A percentile compares a stretch with the other conserved stretches of the same genome.
phyloP scores from a whole-genome alignment of 176 grass and related monocot species.

The Carex myosuroides region DNA sequence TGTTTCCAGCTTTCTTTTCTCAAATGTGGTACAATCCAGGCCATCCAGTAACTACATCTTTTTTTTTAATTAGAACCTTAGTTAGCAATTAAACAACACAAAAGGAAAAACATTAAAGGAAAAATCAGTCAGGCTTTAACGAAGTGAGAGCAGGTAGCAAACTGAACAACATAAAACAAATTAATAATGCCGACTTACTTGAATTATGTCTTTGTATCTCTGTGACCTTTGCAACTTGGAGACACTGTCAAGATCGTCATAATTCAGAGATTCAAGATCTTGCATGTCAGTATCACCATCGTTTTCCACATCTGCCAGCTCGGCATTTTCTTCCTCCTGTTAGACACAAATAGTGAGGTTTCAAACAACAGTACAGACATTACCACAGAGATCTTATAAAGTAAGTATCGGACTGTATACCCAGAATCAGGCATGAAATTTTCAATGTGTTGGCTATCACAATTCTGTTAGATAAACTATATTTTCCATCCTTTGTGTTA shows the following conservation, averaged over 20 bases:
- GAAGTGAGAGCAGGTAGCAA: not conserved
- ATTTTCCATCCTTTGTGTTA: not conserved
- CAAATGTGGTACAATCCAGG: not conserved
- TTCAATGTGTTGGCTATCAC: not conserved
- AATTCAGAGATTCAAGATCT: conserved; percentile 69
- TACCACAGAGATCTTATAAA: not conserved
- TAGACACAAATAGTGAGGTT: conserved; percentile 21
- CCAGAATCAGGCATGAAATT: not conserved
- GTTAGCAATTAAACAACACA: conserved; percentile 1
- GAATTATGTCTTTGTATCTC: conserved; percentile 67
- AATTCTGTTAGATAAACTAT: not conserved
- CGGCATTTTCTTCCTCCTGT: conserved; percentile 52
- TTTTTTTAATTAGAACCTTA: not conserved
- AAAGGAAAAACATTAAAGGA: not conserved
- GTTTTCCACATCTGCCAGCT: conserved; percentile 42
- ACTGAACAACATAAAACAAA: not conserved
- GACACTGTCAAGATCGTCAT: conserved; percentile 76
- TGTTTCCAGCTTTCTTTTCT: too few species aligned
- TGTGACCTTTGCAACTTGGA: conserved; percentile 80
- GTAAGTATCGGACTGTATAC: not conserved
- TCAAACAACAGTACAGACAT: not conserved
- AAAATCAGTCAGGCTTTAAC: not conserved
- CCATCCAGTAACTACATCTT: not conserved
- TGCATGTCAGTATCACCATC: conserved; percentile 56
- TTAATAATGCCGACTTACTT: conserved; percentile 32